Base-by-base conservation (phyloP, 352 stramenopile genomes). In the Phytopythium delawarense region DNA sequence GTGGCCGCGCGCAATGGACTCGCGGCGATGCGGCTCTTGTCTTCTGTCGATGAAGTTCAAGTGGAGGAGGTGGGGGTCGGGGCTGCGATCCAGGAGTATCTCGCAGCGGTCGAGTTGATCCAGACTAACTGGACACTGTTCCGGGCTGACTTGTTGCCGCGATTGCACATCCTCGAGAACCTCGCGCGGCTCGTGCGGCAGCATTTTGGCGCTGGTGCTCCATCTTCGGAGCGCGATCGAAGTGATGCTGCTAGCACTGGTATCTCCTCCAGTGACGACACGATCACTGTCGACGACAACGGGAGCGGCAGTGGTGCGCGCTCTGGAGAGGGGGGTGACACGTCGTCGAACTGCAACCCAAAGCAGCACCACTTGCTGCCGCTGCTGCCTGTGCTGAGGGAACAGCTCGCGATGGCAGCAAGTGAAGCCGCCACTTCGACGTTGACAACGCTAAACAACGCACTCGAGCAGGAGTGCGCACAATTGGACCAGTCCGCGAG, bases 1-100 rank as follows among this genome's bases (percentile, higher is more conserved):
- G 60, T 97, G 21, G 81, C 77, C 4, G 83, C 88, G 11, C 72
- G 85, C 28, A 96, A 96, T 66, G 89, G 81, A 1, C 66, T 92
- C 20, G 88, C 80, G 0, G 75, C 74, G 5, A 62, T 62, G 45
- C 67, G 69, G 11, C 50, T 94, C 15, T 61, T 76, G 15, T 39
- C 85, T 21, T 58, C 89, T 8, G 42, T 65, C 0, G n/a, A 74
- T 16, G 66, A 84, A 7, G 39, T 49, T 0, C 9, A 49, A 35
- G 25, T 8, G 1, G 35, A 25, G 32, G 7, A 4, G 13, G 25
- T n/a, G 35, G 53, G 53, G 7, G 5, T 23, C 20, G 35, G 64
- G 0, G 63, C 61, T 20, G 83, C 80, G 40, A 72, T 84, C 6
- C 58, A 74, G 32, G 84, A 85, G 62, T 92, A 92, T 40, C 66